Conservation (phyloP, 1,139 yeast genomes). For the Geotrichum siamense region DNA sequence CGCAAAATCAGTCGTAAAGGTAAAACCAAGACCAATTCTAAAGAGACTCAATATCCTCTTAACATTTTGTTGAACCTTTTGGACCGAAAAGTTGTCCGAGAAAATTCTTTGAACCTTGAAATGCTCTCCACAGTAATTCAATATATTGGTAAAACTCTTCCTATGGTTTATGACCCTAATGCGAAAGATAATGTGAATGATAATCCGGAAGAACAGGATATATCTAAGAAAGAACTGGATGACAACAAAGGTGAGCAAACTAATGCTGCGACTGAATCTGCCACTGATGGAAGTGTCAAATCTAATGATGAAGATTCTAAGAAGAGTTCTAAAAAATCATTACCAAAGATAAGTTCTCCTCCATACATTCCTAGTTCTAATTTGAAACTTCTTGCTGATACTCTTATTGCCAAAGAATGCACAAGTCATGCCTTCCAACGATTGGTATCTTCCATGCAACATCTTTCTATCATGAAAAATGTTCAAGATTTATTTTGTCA, state of each 20-base stretch:
- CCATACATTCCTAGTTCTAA: slow-evolving; percentile 64
- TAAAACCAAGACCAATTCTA: slow-evolving; percentile 35
- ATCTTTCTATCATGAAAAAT: slow-evolving; percentile 54
- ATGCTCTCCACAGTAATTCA: slow-evolving; percentile 66
- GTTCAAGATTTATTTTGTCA: slow-evolving; percentile 60
- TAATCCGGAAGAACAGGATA: no score
- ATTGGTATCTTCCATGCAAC: slow-evolving; percentile 76
- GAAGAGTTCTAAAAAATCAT: slow-evolving; percentile 20
- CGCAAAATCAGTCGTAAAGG: slow-evolving; percentile 40
- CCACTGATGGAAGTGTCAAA: background rate
- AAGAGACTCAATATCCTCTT: slow-evolving; percentile 57
- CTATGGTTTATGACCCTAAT: slow-evolving; percentile 28
- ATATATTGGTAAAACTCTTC: slow-evolving; percentile 67
- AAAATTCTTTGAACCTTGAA: slow-evolving; percentile 72
- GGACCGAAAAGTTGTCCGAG: slow-evolving; percentile 55
- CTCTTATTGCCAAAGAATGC: slow-evolving; percentile 79
- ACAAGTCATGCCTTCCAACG: slow-evolving; percentile 81
- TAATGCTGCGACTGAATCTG: background rate
- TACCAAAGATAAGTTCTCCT: slow-evolving; percentile 38
- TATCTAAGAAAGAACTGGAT: background rate
- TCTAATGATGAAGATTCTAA: slow-evolving; percentile 12
- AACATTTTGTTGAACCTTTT: slow-evolving; percentile 59
- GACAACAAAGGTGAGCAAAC: background rate
- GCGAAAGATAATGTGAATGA: slow-evolving; percentile 23
- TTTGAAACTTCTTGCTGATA: slow-evolving; percentile 55